Percentiles rank a stretch among this genome's conserved stretches.
These are phyloP conservation scores for Exophiala sideris DNA, from an alignment of 2,329 filamentous ascomycete genomes.

Conservation along the genomic window DNA sequence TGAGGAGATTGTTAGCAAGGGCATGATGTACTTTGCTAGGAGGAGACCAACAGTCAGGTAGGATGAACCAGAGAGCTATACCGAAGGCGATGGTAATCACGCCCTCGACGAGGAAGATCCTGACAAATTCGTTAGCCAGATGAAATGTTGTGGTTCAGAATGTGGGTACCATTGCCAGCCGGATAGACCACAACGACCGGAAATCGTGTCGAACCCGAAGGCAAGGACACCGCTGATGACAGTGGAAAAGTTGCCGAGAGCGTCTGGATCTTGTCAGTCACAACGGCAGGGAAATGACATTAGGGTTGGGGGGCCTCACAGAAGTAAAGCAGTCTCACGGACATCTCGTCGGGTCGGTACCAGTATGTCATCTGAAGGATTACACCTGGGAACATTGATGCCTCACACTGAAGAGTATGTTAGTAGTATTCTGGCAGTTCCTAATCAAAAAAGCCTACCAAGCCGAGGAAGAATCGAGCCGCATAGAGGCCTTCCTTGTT, in stretches of 20 bases:
- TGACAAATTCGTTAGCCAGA: neutral
- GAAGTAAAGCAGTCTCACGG: conserved; percentile 53
- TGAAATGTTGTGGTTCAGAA: neutral
- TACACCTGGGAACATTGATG: conserved; percentile 69
- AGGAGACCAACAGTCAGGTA: conserved; percentile 38
- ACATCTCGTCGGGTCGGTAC: conserved; percentile 66
- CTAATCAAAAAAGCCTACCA: conserved; percentile 4
- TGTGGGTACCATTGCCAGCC: conserved; percentile 24
- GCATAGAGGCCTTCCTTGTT: conserved; percentile 52
- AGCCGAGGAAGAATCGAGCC: conserved; percentile 64
- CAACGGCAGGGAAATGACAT: too few relatives aligned
- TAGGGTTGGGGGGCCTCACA: conserved; percentile 31
- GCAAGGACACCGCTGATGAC: conserved; percentile 36
- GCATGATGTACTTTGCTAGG: neutral
- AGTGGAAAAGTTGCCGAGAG: conserved; percentile 31
- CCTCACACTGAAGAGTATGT: conserved; percentile 43
- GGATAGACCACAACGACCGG: conserved; percentile 19
- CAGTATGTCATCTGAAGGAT: conserved; percentile 65
- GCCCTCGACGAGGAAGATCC: conserved; percentile 46
- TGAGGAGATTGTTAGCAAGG: conserved; percentile 18
- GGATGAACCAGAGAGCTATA: conserved; percentile 36
- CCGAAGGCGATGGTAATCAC: conserved; percentile 41
- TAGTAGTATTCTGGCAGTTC: too few relatives aligned
- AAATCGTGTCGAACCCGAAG: conserved; percentile 23
- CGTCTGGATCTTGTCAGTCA: too few relatives aligned